phyloP scores from a whole-genome alignment of 2,329 filamentous ascomycete genomes.

The Ploettnerulaceae sp. region DNA sequence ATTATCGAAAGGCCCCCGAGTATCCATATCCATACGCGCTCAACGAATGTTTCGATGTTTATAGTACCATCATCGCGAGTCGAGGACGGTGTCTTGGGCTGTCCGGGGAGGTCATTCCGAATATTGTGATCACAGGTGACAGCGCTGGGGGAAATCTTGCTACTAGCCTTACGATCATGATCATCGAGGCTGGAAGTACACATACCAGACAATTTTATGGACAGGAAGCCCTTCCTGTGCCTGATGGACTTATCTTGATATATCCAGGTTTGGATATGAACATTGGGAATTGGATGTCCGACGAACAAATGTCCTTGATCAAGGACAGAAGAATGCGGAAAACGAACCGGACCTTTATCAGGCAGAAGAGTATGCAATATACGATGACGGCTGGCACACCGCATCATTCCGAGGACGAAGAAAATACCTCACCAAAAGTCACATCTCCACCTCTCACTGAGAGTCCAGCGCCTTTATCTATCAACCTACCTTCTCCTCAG shows the following conservation, averaged over 20 bases:
- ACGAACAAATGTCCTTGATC: constrained; percentile 94
- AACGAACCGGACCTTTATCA: constrained; percentile 72
- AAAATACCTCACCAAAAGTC: constrained; percentile 35
- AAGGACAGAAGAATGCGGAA: constrained; percentile 73
- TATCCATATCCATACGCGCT: constrained; percentile 80
- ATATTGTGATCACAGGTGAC: constrained; percentile 70
- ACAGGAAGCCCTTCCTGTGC: constrained; percentile 60
- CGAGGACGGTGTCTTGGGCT: constrained; percentile 73
- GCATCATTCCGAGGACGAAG: constrained; percentile 73
- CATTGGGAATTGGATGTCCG: constrained; percentile 98
- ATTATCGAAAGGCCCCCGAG: constrained; percentile 85
- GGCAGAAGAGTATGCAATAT: constrained; percentile 85
- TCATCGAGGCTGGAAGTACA: constrained; percentile 67
- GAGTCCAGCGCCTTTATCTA: constrained; percentile 14
- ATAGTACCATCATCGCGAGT: constrained; percentile 66
- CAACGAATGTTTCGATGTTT: constrained; percentile 85
- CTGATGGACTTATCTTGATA: constrained; percentile 76
- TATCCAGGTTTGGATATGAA: constrained; percentile 96
- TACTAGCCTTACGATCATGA: constrained; percentile 79
- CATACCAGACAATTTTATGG: constrained; percentile 51
- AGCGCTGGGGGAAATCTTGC: constrained; percentile 80
- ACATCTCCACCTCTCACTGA: constrained; percentile 12
- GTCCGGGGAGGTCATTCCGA: constrained; percentile 59
- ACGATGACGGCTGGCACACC: constrained; percentile 78
- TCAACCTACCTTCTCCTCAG: constrained; percentile 25